A percentile compares a stretch with the other conserved stretches of the same genome.
Conservation (phyloP, 768 basidiomycete species). For the Boletus barrowsii region DNA sequence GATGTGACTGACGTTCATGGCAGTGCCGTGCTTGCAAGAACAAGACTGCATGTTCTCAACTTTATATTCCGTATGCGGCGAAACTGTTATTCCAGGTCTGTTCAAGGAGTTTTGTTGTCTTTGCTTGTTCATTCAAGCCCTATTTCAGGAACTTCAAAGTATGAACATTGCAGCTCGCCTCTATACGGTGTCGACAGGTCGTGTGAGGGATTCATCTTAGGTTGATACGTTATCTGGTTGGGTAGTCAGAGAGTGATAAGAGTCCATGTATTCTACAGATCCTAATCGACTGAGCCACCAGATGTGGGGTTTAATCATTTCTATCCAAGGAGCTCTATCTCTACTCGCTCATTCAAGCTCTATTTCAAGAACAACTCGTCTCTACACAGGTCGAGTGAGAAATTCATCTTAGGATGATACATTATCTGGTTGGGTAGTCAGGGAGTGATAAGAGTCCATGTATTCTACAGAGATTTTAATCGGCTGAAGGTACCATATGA, state of each 20-base stretch:
- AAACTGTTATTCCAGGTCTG: slow-evolving; percentile 92
- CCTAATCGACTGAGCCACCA: slow-evolving; percentile 17
- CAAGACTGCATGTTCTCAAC: slow-evolving; percentile 89
- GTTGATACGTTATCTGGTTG: background rate
- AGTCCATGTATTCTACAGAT: slow-evolving; percentile 38
- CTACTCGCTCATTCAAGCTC: background rate
- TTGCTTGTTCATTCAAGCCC: background rate
- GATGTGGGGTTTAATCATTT: slow-evolving; percentile 30
- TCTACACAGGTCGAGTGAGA: slow-evolving; percentile 79
- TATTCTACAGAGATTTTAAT: slow-evolving; percentile 36
- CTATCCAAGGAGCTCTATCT: slow-evolving; percentile 12
- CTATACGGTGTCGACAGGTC: slow-evolving; percentile 84
- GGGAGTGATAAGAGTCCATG: slow-evolving; percentile 20
- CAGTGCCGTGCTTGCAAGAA: slow-evolving; percentile 95
- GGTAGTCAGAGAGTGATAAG: background rate
- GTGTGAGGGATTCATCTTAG: slow-evolving; percentile 60
- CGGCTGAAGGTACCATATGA: slow-evolving; percentile 11
- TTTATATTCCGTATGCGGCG: slow-evolving; percentile 95
- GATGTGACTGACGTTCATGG: slow-evolving; percentile 1
- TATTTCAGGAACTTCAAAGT: slow-evolving; percentile 77
- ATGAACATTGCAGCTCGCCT: slow-evolving; percentile 92
- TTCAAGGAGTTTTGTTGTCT: slow-evolving; percentile 1
- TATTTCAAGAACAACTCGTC: slow-evolving; percentile 71
- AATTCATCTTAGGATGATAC: slow-evolving; percentile 37
- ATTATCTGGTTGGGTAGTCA: background rate